Base-by-base conservation (phyloP, 306 rosid genomes). In the Cicer judaicum region DNA sequence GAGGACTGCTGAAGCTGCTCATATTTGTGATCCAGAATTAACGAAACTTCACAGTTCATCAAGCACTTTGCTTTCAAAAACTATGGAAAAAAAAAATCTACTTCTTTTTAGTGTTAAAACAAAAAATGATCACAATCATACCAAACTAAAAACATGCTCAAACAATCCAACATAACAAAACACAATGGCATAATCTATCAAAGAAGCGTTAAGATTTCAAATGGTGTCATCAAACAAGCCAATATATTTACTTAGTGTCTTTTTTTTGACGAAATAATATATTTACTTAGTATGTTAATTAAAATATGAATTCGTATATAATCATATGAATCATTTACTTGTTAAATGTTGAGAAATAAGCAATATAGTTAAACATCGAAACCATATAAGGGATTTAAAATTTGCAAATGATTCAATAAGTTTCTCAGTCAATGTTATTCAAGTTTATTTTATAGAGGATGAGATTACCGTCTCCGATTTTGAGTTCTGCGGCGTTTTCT, bases 1-100 rank as follows among this genome's bases (percentile, higher is more conserved):
- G 98, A 87, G 43, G 81, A 88, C 84, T 94, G 97, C 77, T 91
- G 98, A 87, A 91, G 97, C 84, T 91, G 97, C 85, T 94, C 97
- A 73, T 85, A 94, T 78, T 94, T 94, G 78, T 87, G 98, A 60
- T 94, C 98, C 52, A 94, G 97, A 82, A 94, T 94, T 88, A 94
- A 85, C 2, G 97, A 54, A 77, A 94, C 98, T 71, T 94, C 98
- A 71, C 97, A 94, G 82, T 94, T 94, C 98, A 91, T 94, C 73
- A 91, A 85, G 59, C 97, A 94, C 83, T 94, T 94, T 13, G 98
- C 98, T 83, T 94, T 94, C 85, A 94, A 79, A 81, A 94, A 94
- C 82, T 94, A 97, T 93, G 8, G 12, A n/a, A n/a, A 57, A 57
- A 13, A 36, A 55, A 53, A 36, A 18, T 5, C 7, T 13, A 72